These are phyloP conservation scores for Exophiala calicioides DNA, from an alignment of 2,329 filamentous ascomycete genomes.

Conservation along the genomic window DNA sequence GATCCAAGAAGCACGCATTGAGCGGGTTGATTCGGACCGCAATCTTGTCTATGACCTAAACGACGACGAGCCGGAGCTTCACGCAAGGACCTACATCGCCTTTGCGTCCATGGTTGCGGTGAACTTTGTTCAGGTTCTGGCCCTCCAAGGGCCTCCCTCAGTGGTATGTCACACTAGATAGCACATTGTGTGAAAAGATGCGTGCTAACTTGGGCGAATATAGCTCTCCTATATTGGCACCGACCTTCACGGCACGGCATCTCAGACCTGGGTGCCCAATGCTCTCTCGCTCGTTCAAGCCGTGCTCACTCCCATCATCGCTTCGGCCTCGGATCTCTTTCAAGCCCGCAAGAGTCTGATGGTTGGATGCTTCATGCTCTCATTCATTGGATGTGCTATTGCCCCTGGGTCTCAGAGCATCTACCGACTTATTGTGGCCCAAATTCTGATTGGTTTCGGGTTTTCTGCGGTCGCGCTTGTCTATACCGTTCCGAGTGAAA, in stretches of 20 bases:
- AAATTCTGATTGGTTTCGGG: constrained; percentile 17
- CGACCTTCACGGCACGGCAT: constrained; percentile 19
- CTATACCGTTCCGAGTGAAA: constrained; percentile 30
- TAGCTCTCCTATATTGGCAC: constrained; percentile 25
- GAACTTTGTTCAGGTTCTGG: constrained; percentile 24
- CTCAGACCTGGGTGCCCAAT: constrained; percentile 19
- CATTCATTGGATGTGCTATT: constrained; percentile 18
- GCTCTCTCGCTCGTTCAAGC: constrained; percentile 15
- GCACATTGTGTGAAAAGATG: too few relatives aligned
- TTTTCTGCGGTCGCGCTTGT: constrained; percentile 13
- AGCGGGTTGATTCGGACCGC: too few relatives aligned
- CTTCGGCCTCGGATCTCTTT: constrained; percentile 18
- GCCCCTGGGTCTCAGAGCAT: constrained; percentile 17
- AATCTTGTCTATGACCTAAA: constrained; percentile 23
- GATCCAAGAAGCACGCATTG: too few relatives aligned
- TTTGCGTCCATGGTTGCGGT: constrained; percentile 25
- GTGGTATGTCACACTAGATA: too few relatives aligned
- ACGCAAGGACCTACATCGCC: constrained; percentile 25
- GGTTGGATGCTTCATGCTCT: too few relatives aligned
- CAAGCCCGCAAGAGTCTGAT: constrained; percentile 19
- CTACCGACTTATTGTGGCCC: constrained; percentile 15
- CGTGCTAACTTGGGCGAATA: constrained; percentile 24
- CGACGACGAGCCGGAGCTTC: constrained; percentile 27
- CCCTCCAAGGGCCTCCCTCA: constrained; percentile 25
- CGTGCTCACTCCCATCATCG: constrained; percentile 15